These are phyloP conservation scores for Kwoniella bestiolae DNA, from an alignment of 768 basidiomycete genomes.

Conservation along the genomic window DNA sequence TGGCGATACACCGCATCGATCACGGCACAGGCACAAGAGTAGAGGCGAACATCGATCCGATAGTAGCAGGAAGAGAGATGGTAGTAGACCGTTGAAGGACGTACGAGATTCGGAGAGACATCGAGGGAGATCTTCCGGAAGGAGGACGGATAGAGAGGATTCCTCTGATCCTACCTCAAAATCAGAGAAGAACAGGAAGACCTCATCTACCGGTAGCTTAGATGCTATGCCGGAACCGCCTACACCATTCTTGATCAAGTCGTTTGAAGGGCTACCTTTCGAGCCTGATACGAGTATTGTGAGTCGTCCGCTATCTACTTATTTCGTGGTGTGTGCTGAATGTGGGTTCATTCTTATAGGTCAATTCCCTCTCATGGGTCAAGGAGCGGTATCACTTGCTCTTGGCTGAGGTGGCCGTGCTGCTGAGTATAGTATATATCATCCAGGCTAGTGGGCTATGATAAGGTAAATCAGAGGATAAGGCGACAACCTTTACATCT, in stretches of 20 bases:
- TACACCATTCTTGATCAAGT: conserved; percentile 14
- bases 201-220: not conserved
- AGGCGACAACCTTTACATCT: too few species aligned
- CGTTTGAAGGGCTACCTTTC: conserved; percentile 21
- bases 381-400: conserved; percentile 26
- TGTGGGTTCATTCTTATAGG: not conserved
- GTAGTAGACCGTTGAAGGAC: too few species aligned
- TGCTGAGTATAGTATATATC: conserved; percentile 30
- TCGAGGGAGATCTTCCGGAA: not conserved
- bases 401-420: conserved; percentile 11
- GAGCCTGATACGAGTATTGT: conserved; percentile 20
- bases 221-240: not conserved
- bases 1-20: too few species aligned
- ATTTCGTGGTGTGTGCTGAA: not conserved
- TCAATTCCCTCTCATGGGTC: conserved; percentile 16
- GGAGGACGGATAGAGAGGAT: not conserved
- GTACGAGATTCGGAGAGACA: too few species aligned
- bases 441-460: conserved; percentile 29
- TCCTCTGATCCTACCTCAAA: not conserved
- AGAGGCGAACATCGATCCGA: too few species aligned
- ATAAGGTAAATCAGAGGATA: too few species aligned
- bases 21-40: too few species aligned
- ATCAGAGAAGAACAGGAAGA: not conserved
- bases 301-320: not conserved
- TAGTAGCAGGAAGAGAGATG: not conserved